Base-by-base conservation (phyloP, 2,329 filamentous ascomycete genomes). In the Trichoderma brevicompactum region DNA sequence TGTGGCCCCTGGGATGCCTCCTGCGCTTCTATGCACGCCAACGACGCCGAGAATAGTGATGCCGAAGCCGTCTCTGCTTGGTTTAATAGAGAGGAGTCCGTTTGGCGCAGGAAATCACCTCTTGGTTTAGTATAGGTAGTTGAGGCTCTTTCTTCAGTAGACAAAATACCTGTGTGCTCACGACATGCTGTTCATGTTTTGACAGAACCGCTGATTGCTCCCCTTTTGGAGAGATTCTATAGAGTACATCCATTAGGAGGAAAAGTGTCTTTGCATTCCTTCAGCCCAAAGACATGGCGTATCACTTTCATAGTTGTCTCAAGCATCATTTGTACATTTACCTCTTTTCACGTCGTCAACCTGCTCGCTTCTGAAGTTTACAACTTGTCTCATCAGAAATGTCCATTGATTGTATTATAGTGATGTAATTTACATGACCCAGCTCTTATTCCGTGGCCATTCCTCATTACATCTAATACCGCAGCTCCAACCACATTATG, bases 401-500 rank as follows among this genome's bases (percentile, higher is more conserved):
- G 41, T 67, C 48, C 56, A 46, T 65, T 65, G 32, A 44, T 46
- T 36, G 48, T 46, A 61, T 44, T 64, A 64, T 59, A 64, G 56
- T 61, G 58, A 46, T 65, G 50, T 65, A 41, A 53, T 63, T 48
- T 52, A 34, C 55, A 40, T 52, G 54, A 34, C 52, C 44, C 19
- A 38, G 19, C 69, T 67, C 68, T 66, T 49, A 64, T 67, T 70
- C 63, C 69, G 70, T 68, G 68, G 65, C 71, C 62, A 65, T 68
- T 70, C 64, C 69, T 66, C 74, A 73, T 74, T 74, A 74, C 72
- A 70, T 69, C 66, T 68, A 72, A 65, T 67, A 69, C 50, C 68
- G 71, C 74, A 72, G 68, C 70, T 65, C 68, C 71, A 70, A 69
- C 36, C 68, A 65, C 52, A 74, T 74, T 74, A 75, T 70, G 70